These are phyloP conservation scores for Petunia hybrid DNA, from an alignment of 305 asterid species.

Conservation along the genomic window DNA sequence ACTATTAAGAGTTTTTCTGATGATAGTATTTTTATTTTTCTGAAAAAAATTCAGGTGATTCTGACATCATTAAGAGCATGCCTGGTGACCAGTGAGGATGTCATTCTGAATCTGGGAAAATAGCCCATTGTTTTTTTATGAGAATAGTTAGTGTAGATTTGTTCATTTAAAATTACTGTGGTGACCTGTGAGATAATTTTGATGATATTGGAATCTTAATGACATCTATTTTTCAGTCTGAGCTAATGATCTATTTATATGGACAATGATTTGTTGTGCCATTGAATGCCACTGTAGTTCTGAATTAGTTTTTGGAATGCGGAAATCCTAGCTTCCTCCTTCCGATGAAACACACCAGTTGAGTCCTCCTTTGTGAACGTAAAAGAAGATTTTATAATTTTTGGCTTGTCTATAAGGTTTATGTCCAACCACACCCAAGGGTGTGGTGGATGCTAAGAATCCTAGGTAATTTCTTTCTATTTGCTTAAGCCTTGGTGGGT, in stretches of 20 bases:
- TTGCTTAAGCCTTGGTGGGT: no score
- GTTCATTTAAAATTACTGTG: background rate
- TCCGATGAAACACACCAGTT: no score
- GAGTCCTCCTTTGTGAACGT: no score
- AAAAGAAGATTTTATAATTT: no score
- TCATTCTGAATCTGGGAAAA: background rate
- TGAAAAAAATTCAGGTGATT: constrained; percentile 42
- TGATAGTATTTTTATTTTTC: background rate
- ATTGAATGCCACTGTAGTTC: background rate
- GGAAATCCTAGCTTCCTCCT: background rate
- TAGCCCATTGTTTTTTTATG: background rate
- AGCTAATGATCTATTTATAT: background rate
- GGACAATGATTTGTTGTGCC: constrained; percentile 26
- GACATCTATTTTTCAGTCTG: background rate
- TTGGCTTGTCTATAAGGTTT: no score
- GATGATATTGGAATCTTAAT: constrained; percentile 3
- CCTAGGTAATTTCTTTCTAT: no score
- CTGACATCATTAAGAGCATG: constrained; percentile 51
- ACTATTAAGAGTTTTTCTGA: background rate
- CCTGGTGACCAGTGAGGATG: constrained; percentile 46
- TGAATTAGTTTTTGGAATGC: background rate
- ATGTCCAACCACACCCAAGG: no score
- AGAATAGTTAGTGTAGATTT: constrained; percentile 30
- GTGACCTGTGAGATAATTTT: constrained; percentile 3
- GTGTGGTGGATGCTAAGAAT: no score